These are phyloP conservation scores for Chloranthus sessilifolius DNA, from an alignment of 164 flowering plant species.

Conservation along the genomic window DNA sequence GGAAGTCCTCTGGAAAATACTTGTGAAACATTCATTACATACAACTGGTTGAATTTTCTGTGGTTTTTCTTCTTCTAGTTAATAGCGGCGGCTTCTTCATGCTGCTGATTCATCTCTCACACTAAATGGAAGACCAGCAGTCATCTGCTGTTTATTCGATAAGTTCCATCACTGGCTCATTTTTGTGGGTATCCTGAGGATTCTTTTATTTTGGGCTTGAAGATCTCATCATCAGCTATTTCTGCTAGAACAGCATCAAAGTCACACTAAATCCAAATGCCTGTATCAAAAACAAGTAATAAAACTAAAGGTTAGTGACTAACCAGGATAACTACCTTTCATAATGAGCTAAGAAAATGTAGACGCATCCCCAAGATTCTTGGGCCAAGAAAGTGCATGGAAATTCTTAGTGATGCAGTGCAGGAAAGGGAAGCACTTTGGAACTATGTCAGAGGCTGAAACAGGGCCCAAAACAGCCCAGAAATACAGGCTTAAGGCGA, in stretches of 20 bases:
- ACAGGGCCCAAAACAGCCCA: too few relatives aligned
- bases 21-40: not conserved
- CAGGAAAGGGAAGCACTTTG: too few relatives aligned
- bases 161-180: conserved; percentile 67
- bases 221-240: conserved; percentile 89
- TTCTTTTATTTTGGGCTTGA: conserved; percentile 11
- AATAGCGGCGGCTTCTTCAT: not conserved
- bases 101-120: not conserved
- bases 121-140: conserved; percentile 42
- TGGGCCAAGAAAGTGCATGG: too few relatives aligned
- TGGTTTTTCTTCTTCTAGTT: conserved; percentile 44
- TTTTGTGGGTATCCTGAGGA: conserved; percentile 18
- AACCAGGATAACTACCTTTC: too few relatives aligned
- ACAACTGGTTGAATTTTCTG: not conserved
- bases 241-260: conserved; percentile 77
- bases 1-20: conserved; percentile 1
- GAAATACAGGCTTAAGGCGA: too few relatives aligned
- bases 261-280: conserved; percentile 59
- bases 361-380: too few relatives aligned
- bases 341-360: too few relatives aligned
- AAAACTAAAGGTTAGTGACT: too few relatives aligned
- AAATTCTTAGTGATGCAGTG: too few relatives aligned
- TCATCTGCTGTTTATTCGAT: conserved; percentile 79
- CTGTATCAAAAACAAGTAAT: conserved; percentile 43
- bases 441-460: too few relatives aligned